A percentile compares a stretch with the other conserved stretches of the same genome.
phyloP scores from a whole-genome alignment of 2,329 filamentous ascomycete genomes.

The Didymella pomorum region DNA sequence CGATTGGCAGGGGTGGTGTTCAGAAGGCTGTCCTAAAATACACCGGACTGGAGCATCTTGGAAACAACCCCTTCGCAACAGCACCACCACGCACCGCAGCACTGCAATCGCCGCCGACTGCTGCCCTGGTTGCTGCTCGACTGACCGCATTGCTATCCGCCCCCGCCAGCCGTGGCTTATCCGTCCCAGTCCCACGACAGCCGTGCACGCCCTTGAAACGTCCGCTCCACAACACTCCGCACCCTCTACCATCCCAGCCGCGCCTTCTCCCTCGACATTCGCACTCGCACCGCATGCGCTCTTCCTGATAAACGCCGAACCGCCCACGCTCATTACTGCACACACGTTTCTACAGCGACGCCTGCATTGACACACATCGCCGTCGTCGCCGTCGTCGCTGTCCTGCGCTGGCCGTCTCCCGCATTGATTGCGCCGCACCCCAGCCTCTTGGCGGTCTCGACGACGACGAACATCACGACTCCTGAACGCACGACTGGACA shows the following conservation, averaged over 20 bases:
- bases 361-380: neutral
- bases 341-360: conserved; percentile 4
- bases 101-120: conserved; percentile 5
- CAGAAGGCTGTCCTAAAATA: conserved; percentile 10
- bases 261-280: conserved; percentile 8
- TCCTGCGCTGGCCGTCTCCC: conserved; percentile 31
- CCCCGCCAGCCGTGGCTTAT: conserved; percentile 16
- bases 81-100: conserved; percentile 5
- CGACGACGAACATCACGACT: conserved; percentile 14
- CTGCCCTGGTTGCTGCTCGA: conserved; percentile 5
- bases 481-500: conserved; percentile 34
- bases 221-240: conserved; percentile 16
- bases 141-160: conserved; percentile 4
- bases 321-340: conserved; percentile 16
- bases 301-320: conserved; percentile 5
- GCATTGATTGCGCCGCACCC: conserved; percentile 40
- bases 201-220: conserved; percentile 21
- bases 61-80: conserved; percentile 11
- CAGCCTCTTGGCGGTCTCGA: conserved; percentile 35
- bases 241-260: conserved; percentile 12
- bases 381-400: conserved; percentile 8
- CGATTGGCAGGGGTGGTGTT: conserved; percentile 13
- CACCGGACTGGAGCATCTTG: conserved; percentile 11
- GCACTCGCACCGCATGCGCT: conserved; percentile 15
- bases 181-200: conserved; percentile 7